Conservation (phyloP, 176 grass and related monocot species). For the Avena sativa region DNA sequence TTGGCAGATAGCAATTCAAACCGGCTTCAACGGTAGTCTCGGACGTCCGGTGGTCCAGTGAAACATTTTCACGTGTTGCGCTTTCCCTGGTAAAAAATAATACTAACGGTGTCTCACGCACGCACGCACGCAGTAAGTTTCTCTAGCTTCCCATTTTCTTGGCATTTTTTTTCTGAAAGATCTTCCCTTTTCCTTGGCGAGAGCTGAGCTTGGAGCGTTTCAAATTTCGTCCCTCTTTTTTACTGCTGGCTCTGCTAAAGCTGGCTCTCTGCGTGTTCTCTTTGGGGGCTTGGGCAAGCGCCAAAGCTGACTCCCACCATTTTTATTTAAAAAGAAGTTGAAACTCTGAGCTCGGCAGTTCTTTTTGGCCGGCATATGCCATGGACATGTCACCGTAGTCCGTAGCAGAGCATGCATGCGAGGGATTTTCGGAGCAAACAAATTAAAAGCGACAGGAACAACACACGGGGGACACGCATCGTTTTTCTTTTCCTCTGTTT, state of each 20-base stretch:
- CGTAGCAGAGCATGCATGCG: no score
- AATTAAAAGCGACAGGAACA: not conserved
- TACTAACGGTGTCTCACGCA: not conserved
- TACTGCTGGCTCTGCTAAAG: constrained; percentile 30
- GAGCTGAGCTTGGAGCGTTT: not conserved
- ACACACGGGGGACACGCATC: not conserved
- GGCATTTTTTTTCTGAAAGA: not conserved
- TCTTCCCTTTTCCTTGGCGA: not conserved
- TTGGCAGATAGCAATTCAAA: constrained; percentile 54
- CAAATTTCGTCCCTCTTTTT: not conserved
- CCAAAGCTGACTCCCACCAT: constrained; percentile 39
- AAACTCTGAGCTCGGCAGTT: not conserved
- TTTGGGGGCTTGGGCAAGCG: not conserved
- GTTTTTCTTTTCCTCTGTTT: not conserved
- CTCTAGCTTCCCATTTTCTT: not conserved
- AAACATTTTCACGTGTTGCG: constrained; percentile 15
- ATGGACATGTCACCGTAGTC: not conserved
- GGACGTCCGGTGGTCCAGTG: constrained; percentile 16
- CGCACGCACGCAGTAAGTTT: no score
- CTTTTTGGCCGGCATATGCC: not conserved
- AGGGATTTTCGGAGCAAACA: not conserved
- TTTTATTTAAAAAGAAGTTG: not conserved
- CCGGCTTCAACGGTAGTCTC: constrained; percentile 38
- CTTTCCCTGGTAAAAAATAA: not conserved
- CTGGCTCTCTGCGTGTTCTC: not conserved